A percentile compares a stretch with the other conserved stretches of the same genome.
Evolutionary conservation across 345 rosid genomes (phyloP).

Genomic region (Murraya paniculata): DNA sequence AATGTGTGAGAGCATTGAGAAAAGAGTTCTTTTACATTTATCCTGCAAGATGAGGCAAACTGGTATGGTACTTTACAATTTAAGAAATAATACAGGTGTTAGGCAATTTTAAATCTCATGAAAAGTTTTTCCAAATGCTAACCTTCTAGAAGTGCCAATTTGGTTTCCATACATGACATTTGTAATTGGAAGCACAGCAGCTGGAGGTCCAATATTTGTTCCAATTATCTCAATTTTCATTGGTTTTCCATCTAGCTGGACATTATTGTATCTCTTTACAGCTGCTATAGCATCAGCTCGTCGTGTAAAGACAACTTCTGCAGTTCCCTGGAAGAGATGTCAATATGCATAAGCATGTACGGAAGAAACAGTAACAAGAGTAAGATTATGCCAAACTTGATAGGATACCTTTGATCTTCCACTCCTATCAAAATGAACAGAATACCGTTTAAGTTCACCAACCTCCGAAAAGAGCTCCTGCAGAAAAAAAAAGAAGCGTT

Average conservation of each 20-base stretch:
- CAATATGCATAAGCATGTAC: constrained; percentile 12
- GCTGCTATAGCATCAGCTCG: constrained; percentile 59
- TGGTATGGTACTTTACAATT: neutral
- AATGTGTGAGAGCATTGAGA: neutral
- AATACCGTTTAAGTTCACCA: constrained; percentile 60
- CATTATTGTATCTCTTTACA: constrained; percentile 61
- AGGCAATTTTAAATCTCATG: neutral
- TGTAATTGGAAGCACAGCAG: constrained; percentile 25
- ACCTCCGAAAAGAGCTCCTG: constrained; percentile 75
- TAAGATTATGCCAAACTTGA: constrained; percentile 14
- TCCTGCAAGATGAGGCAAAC: neutral
- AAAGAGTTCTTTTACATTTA: neutral
- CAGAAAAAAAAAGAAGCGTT: constrained; percentile 4
- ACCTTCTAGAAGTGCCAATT: constrained; percentile 36
- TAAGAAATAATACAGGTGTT: neutral
- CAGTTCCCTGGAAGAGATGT: constrained; percentile 54
- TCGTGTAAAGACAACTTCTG: constrained; percentile 58
- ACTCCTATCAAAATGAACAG: constrained; percentile 67
- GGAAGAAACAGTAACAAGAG: constrained; percentile 7
- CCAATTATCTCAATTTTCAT: constrained; percentile 72
- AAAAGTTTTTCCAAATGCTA: neutral
- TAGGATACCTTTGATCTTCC: constrained; percentile 73
- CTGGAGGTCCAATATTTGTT: constrained; percentile 37
- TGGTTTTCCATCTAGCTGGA: constrained; percentile 69
- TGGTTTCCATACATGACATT: constrained; percentile 40